phyloP scores from a whole-genome alignment of 1,284 basidiomycete species.

The Ganoderma resinaceum region DNA sequence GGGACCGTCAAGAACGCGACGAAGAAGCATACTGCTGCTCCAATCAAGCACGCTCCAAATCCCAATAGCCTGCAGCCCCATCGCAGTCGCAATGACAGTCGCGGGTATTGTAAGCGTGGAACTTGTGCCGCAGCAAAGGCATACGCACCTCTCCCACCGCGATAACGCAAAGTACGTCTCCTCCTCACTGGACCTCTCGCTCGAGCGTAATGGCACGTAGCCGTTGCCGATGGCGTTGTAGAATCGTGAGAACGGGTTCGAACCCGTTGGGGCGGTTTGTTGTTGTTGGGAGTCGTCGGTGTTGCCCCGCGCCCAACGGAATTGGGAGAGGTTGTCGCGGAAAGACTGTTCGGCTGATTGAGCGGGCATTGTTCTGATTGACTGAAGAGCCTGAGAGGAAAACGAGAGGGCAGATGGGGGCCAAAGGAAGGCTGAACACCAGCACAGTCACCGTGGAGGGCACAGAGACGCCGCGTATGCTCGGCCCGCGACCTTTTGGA shows the following conservation, averaged over 20 bases:
- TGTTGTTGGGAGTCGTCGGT: conserved; percentile 71
- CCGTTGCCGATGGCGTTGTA: conserved; percentile 79
- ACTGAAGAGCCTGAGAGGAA: neutral
- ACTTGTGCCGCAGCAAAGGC: conserved; percentile 4
- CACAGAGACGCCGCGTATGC: conserved; percentile 26
- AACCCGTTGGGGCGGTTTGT: conserved; percentile 42
- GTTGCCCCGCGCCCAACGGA: conserved; percentile 83
- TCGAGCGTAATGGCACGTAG: conserved; percentile 90
- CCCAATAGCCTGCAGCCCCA: conserved; percentile 77
- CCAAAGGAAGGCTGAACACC: neutral
- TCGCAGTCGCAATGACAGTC: neutral
- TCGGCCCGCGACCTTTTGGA: neutral
- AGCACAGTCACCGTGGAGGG: conserved; percentile 32
- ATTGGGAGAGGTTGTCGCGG: conserved; percentile 76
- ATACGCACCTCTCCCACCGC: conserved; percentile 82
- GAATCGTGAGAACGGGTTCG: conserved; percentile 75
- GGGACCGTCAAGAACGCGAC: conserved; percentile 94
- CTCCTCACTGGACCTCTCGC: conserved; percentile 90
- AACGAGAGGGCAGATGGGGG: neutral
- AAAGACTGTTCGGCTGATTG: conserved; percentile 68
- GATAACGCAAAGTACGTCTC: conserved; percentile 96
- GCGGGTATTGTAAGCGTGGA: neutral
- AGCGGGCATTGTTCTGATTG: conserved; percentile 21
- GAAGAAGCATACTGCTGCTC: conserved; percentile 94
- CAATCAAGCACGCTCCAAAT: conserved; percentile 91